Conservation (phyloP, 2,329 filamentous ascomycete species). For the Colletotrichum navitas region DNA sequence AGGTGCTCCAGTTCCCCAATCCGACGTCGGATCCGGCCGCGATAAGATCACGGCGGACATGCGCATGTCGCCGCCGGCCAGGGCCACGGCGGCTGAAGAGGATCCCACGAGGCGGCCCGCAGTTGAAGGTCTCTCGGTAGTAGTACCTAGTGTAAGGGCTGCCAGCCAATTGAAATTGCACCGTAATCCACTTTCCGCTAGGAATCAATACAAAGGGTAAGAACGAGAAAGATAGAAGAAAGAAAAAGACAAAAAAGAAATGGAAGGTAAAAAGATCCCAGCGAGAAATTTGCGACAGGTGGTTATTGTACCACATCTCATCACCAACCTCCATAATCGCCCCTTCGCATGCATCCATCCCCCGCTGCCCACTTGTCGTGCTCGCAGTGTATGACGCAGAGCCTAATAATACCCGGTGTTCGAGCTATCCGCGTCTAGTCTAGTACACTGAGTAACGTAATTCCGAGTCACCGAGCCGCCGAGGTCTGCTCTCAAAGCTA, state of each 20-base stretch:
- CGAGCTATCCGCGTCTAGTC: not conserved
- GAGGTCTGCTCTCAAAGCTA: constrained; percentile 28
- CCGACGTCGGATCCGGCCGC: constrained; percentile 33
- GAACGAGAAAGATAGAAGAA: too few relatives aligned
- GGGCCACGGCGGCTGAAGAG: constrained; percentile 11
- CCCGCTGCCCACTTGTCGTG: constrained; percentile 1
- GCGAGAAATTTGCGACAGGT: not conserved
- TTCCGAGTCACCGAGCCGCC: constrained; percentile 38
- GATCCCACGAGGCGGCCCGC: constrained; percentile 2
- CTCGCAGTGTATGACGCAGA: constrained; percentile 11
- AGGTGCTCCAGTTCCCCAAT: constrained; percentile 7
- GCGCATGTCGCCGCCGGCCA: constrained; percentile 34
- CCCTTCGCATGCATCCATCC: not conserved
- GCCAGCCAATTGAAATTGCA: not conserved
- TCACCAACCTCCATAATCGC: not conserved
- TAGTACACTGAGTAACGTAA: not conserved
- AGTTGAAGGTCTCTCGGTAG: constrained; percentile 20
- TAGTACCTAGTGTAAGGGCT: not conserved
- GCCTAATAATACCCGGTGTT: not conserved
- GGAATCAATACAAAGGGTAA: too few relatives aligned
- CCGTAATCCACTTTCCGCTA: not conserved
- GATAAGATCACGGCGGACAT: constrained; percentile 23
- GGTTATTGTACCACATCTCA: not conserved
- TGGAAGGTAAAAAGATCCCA: not conserved
- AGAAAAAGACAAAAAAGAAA: not conserved